phyloP scores from a whole-genome alignment of 2,329 filamentous ascomycete species.

The Chrysosporium keratinophilum region DNA sequence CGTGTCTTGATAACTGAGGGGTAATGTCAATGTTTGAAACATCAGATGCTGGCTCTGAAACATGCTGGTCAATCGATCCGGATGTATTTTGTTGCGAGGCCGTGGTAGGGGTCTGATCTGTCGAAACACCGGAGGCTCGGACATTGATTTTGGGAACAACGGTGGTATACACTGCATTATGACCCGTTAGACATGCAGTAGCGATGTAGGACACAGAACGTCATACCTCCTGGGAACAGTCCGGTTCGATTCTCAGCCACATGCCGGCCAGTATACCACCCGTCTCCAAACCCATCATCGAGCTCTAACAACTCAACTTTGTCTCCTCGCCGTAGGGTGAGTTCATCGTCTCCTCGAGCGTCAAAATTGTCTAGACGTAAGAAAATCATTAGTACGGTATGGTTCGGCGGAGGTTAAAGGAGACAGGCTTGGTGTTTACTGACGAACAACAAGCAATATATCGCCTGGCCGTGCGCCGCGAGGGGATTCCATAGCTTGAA shows the following conservation, averaged over 20 bases:
- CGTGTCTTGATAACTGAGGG: constrained; percentile 33
- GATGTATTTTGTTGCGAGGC: not conserved
- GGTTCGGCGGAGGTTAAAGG: constrained; percentile 1
- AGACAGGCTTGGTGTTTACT: constrained; percentile 21
- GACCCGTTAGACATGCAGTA: constrained; percentile 21
- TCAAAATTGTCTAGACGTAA: constrained; percentile 71
- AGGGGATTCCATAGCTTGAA: constrained; percentile 25
- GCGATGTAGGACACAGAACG: not conserved
- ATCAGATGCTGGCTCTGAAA: constrained; percentile 20
- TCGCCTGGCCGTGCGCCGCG: constrained; percentile 34
- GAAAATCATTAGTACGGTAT: constrained; percentile 12
- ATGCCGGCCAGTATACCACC: constrained; percentile 52
- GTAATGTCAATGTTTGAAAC: constrained; percentile 29
- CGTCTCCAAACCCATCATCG: constrained; percentile 57
- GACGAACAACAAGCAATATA: constrained; percentile 38
- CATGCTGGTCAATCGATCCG: not conserved
- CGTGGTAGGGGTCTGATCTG: constrained; percentile 4
- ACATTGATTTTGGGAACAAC: constrained; percentile 17
- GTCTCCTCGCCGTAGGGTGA: constrained; percentile 70
- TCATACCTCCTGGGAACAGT: constrained; percentile 40
- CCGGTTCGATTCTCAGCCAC: constrained; percentile 34
- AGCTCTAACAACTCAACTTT: constrained; percentile 54
- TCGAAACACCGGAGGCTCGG: constrained; percentile 11
- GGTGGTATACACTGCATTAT: constrained; percentile 23
- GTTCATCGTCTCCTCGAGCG: constrained; percentile 83